Conservation (phyloP, 257 asterid species). For the Leonotis leonurus region DNA sequence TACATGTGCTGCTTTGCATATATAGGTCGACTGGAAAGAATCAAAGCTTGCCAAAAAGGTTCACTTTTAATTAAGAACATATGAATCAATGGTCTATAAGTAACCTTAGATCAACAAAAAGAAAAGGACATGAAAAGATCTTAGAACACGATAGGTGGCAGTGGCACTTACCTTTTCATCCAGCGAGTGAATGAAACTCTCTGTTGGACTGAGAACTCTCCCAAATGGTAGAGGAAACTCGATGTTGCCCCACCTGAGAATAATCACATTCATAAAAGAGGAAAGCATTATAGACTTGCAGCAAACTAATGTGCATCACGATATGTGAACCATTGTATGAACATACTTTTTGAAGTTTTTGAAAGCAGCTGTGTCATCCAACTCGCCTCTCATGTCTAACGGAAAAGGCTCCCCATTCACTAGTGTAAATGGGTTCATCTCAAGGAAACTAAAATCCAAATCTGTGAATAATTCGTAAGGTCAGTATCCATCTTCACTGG, state of each 20-base stretch:
- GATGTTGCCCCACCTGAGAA: conserved; percentile 67
- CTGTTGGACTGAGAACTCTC: conserved; percentile 81
- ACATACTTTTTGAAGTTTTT: conserved; percentile 84
- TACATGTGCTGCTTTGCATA: neutral
- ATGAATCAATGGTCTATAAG: neutral
- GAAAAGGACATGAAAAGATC: neutral
- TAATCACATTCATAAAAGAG: conserved; percentile 10
- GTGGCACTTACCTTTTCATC: conserved; percentile 64
- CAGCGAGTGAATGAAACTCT: conserved; percentile 70
- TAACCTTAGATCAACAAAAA: neutral
- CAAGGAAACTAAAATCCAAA: conserved; percentile 85
- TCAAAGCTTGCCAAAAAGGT: neutral
- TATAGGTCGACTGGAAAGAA: neutral
- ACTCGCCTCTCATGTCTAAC: conserved; percentile 91
- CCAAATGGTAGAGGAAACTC: conserved; percentile 93
- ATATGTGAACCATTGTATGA: neutral
- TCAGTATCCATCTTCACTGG: neutral
- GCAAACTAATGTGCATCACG: neutral
- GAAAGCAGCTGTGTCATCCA: conserved; percentile 92
- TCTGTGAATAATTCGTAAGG: conserved; percentile 38
- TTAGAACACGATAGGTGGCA: neutral
- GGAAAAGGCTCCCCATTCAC: conserved; percentile 79
- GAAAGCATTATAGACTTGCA: neutral
- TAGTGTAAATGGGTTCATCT: conserved; percentile 89
- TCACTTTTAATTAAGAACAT: neutral